Evolutionary conservation across 2,329 filamentous ascomycete species (phyloP).

Genomic region (Colletotrichum gloeosporioides): DNA sequence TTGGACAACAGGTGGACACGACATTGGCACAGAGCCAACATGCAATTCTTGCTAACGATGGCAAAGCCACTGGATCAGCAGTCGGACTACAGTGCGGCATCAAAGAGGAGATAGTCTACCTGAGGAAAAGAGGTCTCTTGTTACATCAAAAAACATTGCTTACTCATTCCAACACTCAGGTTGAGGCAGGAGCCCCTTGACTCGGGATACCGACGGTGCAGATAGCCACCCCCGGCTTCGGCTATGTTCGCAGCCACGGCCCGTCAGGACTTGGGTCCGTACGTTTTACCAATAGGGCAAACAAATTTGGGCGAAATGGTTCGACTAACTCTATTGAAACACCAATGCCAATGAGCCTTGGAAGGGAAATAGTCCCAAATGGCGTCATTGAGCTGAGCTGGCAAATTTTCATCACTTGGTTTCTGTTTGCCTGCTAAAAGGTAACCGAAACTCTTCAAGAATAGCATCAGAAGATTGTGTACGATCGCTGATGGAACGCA

Average conservation of each 20-base stretch:
- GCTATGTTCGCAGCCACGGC: not conserved
- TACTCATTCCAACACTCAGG: not conserved
- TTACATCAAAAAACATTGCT: not conserved
- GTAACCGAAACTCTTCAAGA: fast-evolving
- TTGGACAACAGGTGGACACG: not conserved
- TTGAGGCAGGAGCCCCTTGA: not conserved
- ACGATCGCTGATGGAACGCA: not conserved
- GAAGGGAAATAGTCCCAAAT: not conserved
- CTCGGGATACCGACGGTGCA: not conserved
- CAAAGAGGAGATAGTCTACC: not conserved
- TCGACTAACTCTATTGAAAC: not conserved
- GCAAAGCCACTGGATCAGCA: fast-evolving
- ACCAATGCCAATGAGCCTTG: not conserved
- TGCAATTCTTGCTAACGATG: not conserved
- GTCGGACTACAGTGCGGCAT: not conserved
- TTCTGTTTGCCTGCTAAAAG: not conserved
- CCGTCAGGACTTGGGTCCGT: not conserved
- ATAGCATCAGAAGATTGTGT: not conserved
- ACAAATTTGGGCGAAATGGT: not conserved
- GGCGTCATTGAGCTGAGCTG: not conserved
- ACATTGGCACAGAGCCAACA: not conserved
- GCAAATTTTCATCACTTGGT: not conserved
- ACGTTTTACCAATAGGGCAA: not conserved
- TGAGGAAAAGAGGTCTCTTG: not conserved
- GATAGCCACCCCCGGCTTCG: not conserved